A percentile compares a stretch with the other conserved stretches of the same genome.
phyloP scores from a whole-genome alignment of 2,329 filamentous ascomycete genomes.

The Septoria petroselini region DNA sequence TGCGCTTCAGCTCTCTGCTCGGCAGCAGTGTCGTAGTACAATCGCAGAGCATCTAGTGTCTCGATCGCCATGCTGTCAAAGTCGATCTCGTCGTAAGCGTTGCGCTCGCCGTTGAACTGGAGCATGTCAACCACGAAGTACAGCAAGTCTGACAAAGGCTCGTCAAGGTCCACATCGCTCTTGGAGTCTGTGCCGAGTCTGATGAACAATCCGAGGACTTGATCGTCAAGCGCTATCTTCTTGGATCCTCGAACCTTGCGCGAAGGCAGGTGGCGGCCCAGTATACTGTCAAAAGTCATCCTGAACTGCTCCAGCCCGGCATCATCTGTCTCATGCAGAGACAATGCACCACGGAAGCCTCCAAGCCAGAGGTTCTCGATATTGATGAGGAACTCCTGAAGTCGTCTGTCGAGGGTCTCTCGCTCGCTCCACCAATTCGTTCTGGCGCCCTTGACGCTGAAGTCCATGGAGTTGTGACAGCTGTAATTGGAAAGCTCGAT shows the following conservation, averaged over 20 bases:
- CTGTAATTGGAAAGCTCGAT: constrained; percentile 78
- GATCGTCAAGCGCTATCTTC: constrained; percentile 55
- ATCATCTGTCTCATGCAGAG: constrained; percentile 62
- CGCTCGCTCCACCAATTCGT: constrained; percentile 87
- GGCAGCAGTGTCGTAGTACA: constrained; percentile 62
- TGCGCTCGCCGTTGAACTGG: constrained; percentile 92
- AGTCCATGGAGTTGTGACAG: constrained; percentile 70
- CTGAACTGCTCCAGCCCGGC: constrained; percentile 72
- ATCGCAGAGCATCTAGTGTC: constrained; percentile 75
- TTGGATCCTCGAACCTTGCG: constrained; percentile 56
- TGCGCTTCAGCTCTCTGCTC: constrained; percentile 52
- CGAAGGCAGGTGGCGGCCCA: constrained; percentile 84
- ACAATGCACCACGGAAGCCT: constrained; percentile 92
- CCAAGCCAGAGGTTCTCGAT: constrained; percentile 94
- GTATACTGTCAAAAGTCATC: constrained; percentile 69
- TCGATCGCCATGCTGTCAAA: constrained; percentile 90
- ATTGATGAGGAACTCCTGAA: constrained; percentile 75
- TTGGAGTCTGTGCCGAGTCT: constrained; percentile 72
- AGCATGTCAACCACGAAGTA: constrained; percentile 96
- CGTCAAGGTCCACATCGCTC: constrained; percentile 72
- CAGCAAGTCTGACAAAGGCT: constrained; percentile 83
- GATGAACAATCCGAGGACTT: constrained; percentile 83
- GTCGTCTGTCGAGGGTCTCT: constrained; percentile 70
- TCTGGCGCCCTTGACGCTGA: constrained; percentile 70
- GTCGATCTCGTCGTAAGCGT: constrained; percentile 96